phyloP scores from a whole-genome alignment of 371 early-diverging fungal species.

The Mortierella sp. region DNA sequence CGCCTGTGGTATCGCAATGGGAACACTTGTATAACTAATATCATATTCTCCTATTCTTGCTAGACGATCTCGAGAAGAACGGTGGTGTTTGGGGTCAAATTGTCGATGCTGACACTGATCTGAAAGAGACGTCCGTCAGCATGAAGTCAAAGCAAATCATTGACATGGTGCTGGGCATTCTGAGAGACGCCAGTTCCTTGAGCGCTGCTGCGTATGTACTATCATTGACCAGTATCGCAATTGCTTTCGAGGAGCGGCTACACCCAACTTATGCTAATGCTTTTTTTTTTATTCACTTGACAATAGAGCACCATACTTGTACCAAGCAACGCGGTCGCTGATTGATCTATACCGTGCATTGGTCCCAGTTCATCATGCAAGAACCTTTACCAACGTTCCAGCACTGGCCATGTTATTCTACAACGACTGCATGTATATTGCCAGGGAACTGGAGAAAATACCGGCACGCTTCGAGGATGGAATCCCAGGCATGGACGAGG shows the following conservation, averaged over 20 bases:
- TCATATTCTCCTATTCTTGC: background rate
- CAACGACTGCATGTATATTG: conserved; percentile 79
- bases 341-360: conserved; percentile 44
- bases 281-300: background rate
- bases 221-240: background rate
- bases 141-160: conserved; percentile 28
- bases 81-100: conserved; percentile 24
- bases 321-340: conserved; percentile 48
- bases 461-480: conserved; percentile 29
- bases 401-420: conserved; percentile 70
- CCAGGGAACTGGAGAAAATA: conserved; percentile 51
- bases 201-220: conserved; percentile 39
- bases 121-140: conserved; percentile 43
- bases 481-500: conserved; percentile 52
- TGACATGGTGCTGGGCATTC: conserved; percentile 39
- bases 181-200: conserved; percentile 22
- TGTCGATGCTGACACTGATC: conserved; percentile 23
- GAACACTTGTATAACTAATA: background rate
- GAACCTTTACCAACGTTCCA: conserved; percentile 54
- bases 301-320: conserved; percentile 32
- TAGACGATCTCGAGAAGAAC: conserved; percentile 33
- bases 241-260: too few relatives aligned
- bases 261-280: too few relatives aligned
- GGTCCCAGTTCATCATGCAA: conserved; percentile 48
- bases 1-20: background rate